Evolutionary conservation across 768 basidiomycete genomes (phyloP).

Genomic region (Leccinum disarticulatum): DNA sequence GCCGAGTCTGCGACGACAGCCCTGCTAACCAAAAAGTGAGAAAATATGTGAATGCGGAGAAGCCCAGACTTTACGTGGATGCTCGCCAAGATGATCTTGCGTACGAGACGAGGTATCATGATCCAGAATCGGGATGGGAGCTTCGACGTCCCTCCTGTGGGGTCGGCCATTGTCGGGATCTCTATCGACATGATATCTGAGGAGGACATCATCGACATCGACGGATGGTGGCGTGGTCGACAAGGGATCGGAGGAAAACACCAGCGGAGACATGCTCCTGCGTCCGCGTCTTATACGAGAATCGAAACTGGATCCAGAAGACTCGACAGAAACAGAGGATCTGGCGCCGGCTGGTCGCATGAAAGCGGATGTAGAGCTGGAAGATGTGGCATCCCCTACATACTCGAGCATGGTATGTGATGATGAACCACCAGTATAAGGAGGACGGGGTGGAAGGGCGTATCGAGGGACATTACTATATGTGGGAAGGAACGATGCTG

Average conservation of each 20-base stretch:
- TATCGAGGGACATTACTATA: constrained; percentile 26
- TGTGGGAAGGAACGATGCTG: constrained; percentile 17
- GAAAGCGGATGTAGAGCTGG: constrained; percentile 13
- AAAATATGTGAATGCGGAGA: neutral
- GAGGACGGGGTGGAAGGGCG: constrained; percentile 16
- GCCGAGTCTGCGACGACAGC: constrained; percentile 4
- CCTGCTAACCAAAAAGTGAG: constrained; percentile 3
- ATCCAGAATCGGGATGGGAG: constrained; percentile 4
- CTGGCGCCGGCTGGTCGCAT: constrained; percentile 18
- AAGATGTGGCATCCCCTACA: constrained; percentile 11
- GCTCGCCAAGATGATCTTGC: constrained; percentile 8
- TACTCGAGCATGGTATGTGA: constrained; percentile 19
- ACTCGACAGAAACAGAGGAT: constrained; percentile 13
- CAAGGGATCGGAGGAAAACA: constrained; percentile 19
- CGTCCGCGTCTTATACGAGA: constrained; percentile 18
- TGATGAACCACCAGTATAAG: constrained; percentile 16
- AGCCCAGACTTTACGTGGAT: constrained; percentile 8
- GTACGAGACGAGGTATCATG: constrained; percentile 5
- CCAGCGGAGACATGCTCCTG: constrained; percentile 28
- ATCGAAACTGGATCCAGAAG: constrained; percentile 3
- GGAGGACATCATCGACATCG: constrained; percentile 16
- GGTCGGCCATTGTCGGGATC: constrained; percentile 4
- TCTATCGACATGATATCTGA: constrained; percentile 15
- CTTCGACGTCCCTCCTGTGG: constrained; percentile 9
- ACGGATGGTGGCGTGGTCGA: constrained; percentile 12